A percentile compares a stretch with the other conserved stretches of the same genome.
Conservation (phyloP, 768 basidiomycete genomes). For the Agrocybe pediades region DNA sequence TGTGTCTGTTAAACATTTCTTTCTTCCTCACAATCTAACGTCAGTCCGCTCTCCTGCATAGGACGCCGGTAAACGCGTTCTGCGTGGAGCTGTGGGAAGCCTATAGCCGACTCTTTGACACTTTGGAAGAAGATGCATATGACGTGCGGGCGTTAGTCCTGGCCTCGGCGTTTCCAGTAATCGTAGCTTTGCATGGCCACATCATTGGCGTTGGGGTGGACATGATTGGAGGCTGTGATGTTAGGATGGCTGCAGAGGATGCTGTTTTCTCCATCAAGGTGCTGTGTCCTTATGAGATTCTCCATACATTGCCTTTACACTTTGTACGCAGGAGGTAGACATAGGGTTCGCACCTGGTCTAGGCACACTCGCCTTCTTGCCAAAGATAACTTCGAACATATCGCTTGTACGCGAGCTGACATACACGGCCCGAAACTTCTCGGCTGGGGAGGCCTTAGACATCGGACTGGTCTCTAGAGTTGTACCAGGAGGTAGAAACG, state of each 20-base stretch:
- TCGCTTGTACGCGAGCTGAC: constrained; percentile 75
- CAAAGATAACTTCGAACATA: constrained; percentile 73
- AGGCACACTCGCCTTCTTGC: constrained; percentile 80
- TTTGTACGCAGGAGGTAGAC: constrained; percentile 70
- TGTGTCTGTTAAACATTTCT: constrained; percentile 21
- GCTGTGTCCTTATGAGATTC: too few species aligned
- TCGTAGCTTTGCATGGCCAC: constrained; percentile 77
- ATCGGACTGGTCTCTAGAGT: constrained; percentile 77
- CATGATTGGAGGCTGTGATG: constrained; percentile 72
- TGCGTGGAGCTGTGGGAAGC: constrained; percentile 69
- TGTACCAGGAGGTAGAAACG: constrained; percentile 64
- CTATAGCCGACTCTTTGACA: constrained; percentile 62
- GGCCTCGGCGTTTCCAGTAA: constrained; percentile 75
- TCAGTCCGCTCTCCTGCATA: constrained; percentile 26
- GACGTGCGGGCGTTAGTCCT: constrained; percentile 75
- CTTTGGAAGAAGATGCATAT: constrained; percentile 44
- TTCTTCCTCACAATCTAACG: not conserved
- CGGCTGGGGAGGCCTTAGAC: constrained; percentile 60
- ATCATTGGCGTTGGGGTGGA: constrained; percentile 81
- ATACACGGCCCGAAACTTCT: constrained; percentile 71
- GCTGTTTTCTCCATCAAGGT: constrained; percentile 75
- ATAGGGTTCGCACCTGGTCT: constrained; percentile 87
- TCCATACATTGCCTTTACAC: not conserved
- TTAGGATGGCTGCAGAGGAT: constrained; percentile 70
- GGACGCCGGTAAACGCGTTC: constrained; percentile 72